phyloP scores from a whole-genome alignment of 352 stramenopile genomes.

The Elongisporangium senticosum region DNA sequence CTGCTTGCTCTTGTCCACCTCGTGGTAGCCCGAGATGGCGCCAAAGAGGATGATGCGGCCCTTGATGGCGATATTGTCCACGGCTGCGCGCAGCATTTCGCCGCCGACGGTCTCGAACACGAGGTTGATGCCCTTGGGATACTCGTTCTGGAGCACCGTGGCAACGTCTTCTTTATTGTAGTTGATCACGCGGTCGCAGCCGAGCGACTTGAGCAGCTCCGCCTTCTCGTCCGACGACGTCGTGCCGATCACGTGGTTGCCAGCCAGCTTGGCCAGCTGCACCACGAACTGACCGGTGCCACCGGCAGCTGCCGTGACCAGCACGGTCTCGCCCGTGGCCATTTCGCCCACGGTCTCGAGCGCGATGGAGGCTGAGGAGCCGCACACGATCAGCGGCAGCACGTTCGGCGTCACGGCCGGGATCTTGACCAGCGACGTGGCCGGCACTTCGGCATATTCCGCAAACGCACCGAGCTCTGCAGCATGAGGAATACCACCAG shows the following conservation, averaged over 20 bases:
- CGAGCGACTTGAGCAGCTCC: conserved; percentile 66
- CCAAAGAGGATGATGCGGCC: conserved; percentile 61
- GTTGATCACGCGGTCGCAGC: conserved; percentile 78
- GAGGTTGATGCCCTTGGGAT: conserved; percentile 53
- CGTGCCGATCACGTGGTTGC: conserved; percentile 75
- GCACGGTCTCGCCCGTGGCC: conserved; percentile 48
- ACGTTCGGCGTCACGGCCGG: too few species aligned
- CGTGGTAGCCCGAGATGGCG: conserved; percentile 39
- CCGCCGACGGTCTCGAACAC: conserved; percentile 64
- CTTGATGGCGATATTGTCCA: conserved; percentile 51
- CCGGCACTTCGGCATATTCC: conserved; percentile 37
- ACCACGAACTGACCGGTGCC: conserved; percentile 78
- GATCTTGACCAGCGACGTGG: conserved; percentile 25
- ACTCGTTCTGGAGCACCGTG: conserved; percentile 30
- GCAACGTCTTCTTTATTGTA: conserved; percentile 52
- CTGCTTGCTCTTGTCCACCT: conserved; percentile 3
- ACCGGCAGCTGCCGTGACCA: conserved; percentile 55
- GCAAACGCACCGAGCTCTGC: conserved; percentile 40
- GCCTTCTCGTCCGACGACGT: conserved; percentile 84
- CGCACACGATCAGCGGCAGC: conserved; percentile 34
- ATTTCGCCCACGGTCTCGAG: conserved; percentile 53
- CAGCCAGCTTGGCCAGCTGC: conserved; percentile 80
- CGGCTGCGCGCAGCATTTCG: conserved; percentile 38
- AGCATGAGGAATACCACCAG: too few species aligned
- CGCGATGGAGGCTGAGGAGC: conserved; percentile 34